phyloP scores from a whole-genome alignment of 2,329 filamentous ascomycete species.

The Chaetomiaceae sp. region DNA sequence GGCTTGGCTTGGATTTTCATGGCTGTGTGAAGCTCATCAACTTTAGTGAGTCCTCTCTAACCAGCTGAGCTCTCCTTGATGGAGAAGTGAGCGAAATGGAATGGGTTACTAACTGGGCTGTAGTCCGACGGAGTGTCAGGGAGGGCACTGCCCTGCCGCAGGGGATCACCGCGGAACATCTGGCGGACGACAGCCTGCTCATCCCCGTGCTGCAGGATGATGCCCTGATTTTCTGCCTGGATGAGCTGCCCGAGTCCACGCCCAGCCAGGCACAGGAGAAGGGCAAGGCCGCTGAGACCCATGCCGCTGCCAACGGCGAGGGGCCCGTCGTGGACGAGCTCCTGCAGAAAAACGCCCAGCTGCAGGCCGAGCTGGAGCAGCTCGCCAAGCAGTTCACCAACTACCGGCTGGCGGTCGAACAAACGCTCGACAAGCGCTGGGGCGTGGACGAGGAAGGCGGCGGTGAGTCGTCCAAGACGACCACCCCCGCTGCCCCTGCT shows the following conservation, averaged over 20 bases:
- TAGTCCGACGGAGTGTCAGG: conserved; percentile 46
- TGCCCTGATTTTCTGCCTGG: conserved; percentile 79
- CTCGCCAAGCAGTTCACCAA: conserved; percentile 59
- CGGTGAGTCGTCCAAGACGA: conserved; percentile 27
- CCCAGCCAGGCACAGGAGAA: conserved; percentile 29
- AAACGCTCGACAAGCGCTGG: conserved; percentile 63
- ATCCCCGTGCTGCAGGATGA: conserved; percentile 86
- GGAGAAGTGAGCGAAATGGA: background rate
- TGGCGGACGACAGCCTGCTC: conserved; percentile 76
- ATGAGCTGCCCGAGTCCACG: conserved; percentile 62
- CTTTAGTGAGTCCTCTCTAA: conserved; percentile 43
- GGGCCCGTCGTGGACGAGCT: conserved; percentile 21
- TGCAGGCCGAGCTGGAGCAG: conserved; percentile 58
- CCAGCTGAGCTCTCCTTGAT: too few species aligned
- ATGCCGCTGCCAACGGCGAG: conserved; percentile 12
- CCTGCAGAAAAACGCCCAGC: conserved; percentile 47
- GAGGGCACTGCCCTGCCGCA: conserved; percentile 46
- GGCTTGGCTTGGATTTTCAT: conserved; percentile 64
- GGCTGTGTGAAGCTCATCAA: conserved; percentile 72
- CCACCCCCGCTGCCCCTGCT: conserved; percentile 6
- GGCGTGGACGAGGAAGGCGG: conserved; percentile 47
- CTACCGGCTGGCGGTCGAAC: conserved; percentile 61
- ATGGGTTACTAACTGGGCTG: background rate
- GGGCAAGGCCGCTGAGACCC: background rate
- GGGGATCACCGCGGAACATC: conserved; percentile 55